These are phyloP conservation scores for Mycena rebaudengoi DNA, from an alignment of 768 basidiomycete genomes.

Conservation along the genomic window DNA sequence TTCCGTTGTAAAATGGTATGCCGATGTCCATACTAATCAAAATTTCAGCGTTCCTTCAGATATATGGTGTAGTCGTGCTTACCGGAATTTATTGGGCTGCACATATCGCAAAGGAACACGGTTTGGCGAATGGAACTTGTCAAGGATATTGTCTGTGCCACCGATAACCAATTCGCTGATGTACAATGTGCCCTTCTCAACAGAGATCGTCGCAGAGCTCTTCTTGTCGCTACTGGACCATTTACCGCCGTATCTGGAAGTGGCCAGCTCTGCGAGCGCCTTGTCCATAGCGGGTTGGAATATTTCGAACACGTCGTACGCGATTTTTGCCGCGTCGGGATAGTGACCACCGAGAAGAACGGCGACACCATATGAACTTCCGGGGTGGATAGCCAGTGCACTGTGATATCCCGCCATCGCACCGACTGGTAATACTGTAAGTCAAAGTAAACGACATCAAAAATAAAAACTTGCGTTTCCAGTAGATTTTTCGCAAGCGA, in stretches of 20 bases:
- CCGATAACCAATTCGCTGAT: slow-evolving; percentile 31
- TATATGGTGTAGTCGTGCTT: not conserved
- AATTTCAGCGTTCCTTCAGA: not conserved
- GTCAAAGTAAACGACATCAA: not conserved
- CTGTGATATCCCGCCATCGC: slow-evolving; percentile 38
- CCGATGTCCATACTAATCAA: slow-evolving; percentile 37
- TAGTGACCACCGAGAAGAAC: slow-evolving; percentile 38
- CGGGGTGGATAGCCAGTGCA: slow-evolving; percentile 36
- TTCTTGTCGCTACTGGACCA: slow-evolving; percentile 29
- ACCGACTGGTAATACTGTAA: slow-evolving; percentile 31
- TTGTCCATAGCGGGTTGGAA: slow-evolving; percentile 36
- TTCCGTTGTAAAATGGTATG: slow-evolving; percentile 35
- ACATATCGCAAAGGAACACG: slow-evolving; percentile 33
- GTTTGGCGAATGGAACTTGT: slow-evolving; percentile 25
- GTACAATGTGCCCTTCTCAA: slow-evolving; percentile 34
- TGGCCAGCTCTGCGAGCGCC: slow-evolving; percentile 26
- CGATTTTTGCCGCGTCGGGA: slow-evolving; percentile 27
- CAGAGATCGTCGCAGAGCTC: slow-evolving; percentile 24
- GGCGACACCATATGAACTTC: slow-evolving; percentile 35
- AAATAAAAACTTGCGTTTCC: slow-evolving; percentile 29
- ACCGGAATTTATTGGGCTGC: slow-evolving; percentile 41
- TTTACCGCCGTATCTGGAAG: slow-evolving; percentile 25
- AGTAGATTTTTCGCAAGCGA: slow-evolving; percentile 35
- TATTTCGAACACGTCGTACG: slow-evolving; percentile 31
- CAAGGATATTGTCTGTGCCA: slow-evolving; percentile 30